These are phyloP conservation scores for Catharanthus roseus DNA, from an alignment of 257 asterid species.

Conservation along the genomic window DNA sequence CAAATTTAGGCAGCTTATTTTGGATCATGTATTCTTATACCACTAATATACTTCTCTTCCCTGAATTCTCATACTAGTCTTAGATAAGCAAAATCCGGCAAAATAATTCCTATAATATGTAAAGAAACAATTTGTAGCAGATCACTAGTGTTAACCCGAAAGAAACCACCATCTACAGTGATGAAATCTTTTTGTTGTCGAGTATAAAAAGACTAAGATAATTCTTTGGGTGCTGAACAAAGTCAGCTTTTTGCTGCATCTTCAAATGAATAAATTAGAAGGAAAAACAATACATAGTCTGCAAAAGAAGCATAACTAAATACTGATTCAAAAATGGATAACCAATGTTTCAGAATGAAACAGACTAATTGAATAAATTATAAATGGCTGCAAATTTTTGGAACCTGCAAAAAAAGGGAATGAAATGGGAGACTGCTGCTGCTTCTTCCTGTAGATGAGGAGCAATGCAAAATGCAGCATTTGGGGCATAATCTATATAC, in stretches of 20 bases:
- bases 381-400: background rate
- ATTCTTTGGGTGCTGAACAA: background rate
- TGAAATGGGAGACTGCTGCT: slow-evolving; percentile 1
- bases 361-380: background rate
- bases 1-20: background rate
- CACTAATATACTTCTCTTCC: background rate
- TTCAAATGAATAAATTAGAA: slow-evolving; percentile 2
- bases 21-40: background rate
- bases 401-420: slow-evolving; percentile 16
- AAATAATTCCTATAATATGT: background rate
- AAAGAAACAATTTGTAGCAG: background rate
- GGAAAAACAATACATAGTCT: background rate
- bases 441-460: slow-evolving; percentile 1
- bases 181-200: background rate
- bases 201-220: background rate
- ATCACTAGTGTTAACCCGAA: background rate
- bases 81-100: background rate
- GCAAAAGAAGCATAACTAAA: slow-evolving; percentile 2
- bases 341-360: background rate
- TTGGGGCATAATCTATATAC: slow-evolving; percentile 4
- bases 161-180: background rate
- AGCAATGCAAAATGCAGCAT: slow-evolving; percentile 11
- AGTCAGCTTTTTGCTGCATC: background rate
- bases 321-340: background rate
- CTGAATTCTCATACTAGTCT: background rate